These are phyloP conservation scores for Penicillium thymicola DNA, from an alignment of 2,329 filamentous ascomycete genomes.

Conservation along the genomic window DNA sequence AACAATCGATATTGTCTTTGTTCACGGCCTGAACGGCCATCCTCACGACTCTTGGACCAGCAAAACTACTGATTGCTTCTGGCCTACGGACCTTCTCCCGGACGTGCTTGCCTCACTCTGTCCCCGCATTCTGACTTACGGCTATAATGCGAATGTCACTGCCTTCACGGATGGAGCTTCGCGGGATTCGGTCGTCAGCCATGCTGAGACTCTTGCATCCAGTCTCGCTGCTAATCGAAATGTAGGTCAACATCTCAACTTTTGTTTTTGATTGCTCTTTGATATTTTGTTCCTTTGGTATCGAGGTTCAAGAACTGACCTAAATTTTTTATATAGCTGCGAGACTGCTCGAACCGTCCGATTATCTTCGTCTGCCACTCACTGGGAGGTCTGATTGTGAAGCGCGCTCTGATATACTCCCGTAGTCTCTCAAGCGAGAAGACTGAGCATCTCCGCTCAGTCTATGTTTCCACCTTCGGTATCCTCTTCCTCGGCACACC, in stretches of 20 bases:
- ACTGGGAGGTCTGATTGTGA: conserved; percentile 69
- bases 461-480: conserved; percentile 72
- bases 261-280: neutral
- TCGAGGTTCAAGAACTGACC: neutral
- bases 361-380: conserved; percentile 77
- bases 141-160: conserved; percentile 66
- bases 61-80: conserved; percentile 55
- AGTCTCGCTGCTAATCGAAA: conserved; percentile 62
- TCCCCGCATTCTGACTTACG: conserved; percentile 67
- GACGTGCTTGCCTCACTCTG: conserved; percentile 54
- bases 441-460: conserved; percentile 63
- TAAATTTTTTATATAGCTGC: conserved; percentile 27
- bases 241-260: conserved; percentile 25
- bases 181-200: conserved; percentile 66
- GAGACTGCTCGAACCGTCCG: conserved; percentile 56
- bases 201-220: conserved; percentile 66
- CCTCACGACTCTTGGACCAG: conserved; percentile 62
- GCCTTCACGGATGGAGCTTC: conserved; percentile 53
- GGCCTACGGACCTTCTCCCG: conserved; percentile 67
- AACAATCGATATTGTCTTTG: conserved; percentile 59
- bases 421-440: conserved; percentile 58
- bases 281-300: neutral
- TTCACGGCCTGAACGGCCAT: conserved; percentile 67
- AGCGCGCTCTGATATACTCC: conserved; percentile 66
- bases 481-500: conserved; percentile 76